These are phyloP conservation scores for Capsella bursapastoris DNA, from an alignment of 345 rosid genomes.

Conservation along the genomic window DNA sequence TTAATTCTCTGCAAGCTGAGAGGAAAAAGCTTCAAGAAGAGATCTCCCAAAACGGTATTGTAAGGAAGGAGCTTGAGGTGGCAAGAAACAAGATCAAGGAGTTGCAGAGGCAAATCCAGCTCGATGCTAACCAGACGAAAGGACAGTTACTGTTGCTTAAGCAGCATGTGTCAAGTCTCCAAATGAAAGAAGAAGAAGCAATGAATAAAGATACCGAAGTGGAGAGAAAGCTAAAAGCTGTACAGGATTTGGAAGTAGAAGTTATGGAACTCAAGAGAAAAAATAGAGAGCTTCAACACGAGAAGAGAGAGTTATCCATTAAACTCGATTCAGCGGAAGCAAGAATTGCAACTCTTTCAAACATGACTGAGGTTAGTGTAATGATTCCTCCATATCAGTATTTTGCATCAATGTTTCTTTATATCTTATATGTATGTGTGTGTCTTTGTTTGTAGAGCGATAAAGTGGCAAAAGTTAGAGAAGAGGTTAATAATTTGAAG, in stretches of 20 bases:
- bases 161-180: constrained; percentile 87
- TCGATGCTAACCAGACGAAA: constrained; percentile 90
- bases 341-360: constrained; percentile 70
- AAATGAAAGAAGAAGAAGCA: constrained; percentile 80
- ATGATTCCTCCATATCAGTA: constrained; percentile 8
- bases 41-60: constrained; percentile 52
- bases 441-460: constrained; percentile 54
- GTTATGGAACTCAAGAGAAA: constrained; percentile 91
- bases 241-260: constrained; percentile 76
- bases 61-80: constrained; percentile 73
- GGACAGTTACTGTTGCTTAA: constrained; percentile 90
- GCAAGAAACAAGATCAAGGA: constrained; percentile 87
- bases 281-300: constrained; percentile 92
- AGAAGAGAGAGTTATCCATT: constrained; percentile 82
- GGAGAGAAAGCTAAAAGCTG: constrained; percentile 73
- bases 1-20: constrained; percentile 81
- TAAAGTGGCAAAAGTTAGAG: constrained; percentile 74
- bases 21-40: constrained; percentile 92
- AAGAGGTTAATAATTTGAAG: constrained; percentile 75
- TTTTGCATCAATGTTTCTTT: constrained; percentile 1
- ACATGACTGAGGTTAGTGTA: constrained; percentile 82
- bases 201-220: constrained; percentile 70
- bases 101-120: constrained; percentile 91
- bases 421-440: no score
- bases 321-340: constrained; percentile 87